Evolutionary conservation across 1,139 yeast genomes (phyloP), one percentile per base, ranked within the genome.

Genomic region (Suhomyces taliae): DNA sequence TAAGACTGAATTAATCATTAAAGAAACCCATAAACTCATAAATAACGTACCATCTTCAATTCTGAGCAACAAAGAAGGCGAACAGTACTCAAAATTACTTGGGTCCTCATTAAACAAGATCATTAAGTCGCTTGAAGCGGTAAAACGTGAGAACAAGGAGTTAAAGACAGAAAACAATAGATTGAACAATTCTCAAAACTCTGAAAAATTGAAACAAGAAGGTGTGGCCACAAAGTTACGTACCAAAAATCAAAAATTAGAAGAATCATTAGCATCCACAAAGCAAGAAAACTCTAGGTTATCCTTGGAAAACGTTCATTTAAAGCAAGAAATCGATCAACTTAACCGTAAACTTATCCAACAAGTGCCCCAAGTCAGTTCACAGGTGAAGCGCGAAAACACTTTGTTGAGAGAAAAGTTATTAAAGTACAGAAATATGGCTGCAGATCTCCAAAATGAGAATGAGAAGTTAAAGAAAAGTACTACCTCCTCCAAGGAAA

Each of bases 371-470:
- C 59, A 53, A 19, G 47, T 56, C 27, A 52, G 49, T 38, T 51
- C 62, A 15, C 59, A 52, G 12, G 47, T 65, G 36, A 51, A 50
- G 39, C 53, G 60, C 26, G 74, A 70, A 46, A 69, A 67, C 43
- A 64, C 54, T 11, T 56, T 70, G 31, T 59, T 72, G 36, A 56
- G 75, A 29, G 62, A 60, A 24, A 71, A 71, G 49, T 61, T 71
- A 46, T 58, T 61, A 39, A 71, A 71, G 55, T 71, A 71, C 45
- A 69, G 68, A 53, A 54, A 50, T 7, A 56, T 70, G 35, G 66
- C 69, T 37, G 70, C 65, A 4, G 59, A 56, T 12, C 45, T 48
- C 15, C 41, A 44, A 27, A 39, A 43, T 39, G 48, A 52, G 39
- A 38, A 49, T 15, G 51, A 46, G 12, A 46, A 45, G 27, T 14